Conservation (phyloP, 1,284 basidiomycete species). For the Fistulina hepatica region DNA sequence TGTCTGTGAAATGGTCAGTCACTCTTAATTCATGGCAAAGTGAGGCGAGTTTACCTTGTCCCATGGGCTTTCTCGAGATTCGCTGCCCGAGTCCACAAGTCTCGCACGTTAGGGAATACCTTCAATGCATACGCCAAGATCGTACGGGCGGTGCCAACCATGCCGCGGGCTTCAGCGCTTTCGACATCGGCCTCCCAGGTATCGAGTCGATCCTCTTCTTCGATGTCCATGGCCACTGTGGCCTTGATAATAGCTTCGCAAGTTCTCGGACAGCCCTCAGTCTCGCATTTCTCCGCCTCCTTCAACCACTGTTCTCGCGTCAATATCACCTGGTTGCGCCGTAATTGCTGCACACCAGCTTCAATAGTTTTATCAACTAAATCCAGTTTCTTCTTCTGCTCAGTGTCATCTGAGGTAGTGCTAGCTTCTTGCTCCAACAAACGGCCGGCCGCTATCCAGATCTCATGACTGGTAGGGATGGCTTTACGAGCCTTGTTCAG, state of each 20-base stretch:
- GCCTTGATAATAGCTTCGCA: slow-evolving; percentile 95
- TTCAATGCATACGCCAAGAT: slow-evolving; percentile 85
- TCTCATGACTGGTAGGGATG: slow-evolving; percentile 93
- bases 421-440: slow-evolving; percentile 78
- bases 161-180: slow-evolving; percentile 62
- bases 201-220: slow-evolving; percentile 84
- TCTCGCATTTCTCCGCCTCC: slow-evolving; percentile 89
- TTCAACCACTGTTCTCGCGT: slow-evolving; percentile 94
- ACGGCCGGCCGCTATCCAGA: slow-evolving; percentile 95
- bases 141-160: slow-evolving; percentile 75
- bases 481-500: slow-evolving; percentile 93
- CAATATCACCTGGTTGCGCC: slow-evolving; percentile 78
- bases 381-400: slow-evolving; percentile 60
- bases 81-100: slow-evolving; percentile 84
- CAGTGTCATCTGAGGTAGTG: too few species aligned
- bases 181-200: slow-evolving; percentile 94
- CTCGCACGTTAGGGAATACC: slow-evolving; percentile 79
- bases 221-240: slow-evolving; percentile 88
- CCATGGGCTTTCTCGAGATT: slow-evolving; percentile 89
- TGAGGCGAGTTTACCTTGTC: slow-evolving; percentile 38
- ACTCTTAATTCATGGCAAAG: slow-evolving; percentile 2
- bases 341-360: slow-evolving; percentile 68
- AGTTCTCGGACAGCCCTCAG: slow-evolving; percentile 75
- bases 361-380: slow-evolving; percentile 84
- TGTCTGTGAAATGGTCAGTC: slow-evolving; percentile 35